Percentiles rank a stretch among this genome's conserved stretches.
phyloP scores from a whole-genome alignment of 1,284 basidiomycete species.

The Porodaedalea pini region DNA sequence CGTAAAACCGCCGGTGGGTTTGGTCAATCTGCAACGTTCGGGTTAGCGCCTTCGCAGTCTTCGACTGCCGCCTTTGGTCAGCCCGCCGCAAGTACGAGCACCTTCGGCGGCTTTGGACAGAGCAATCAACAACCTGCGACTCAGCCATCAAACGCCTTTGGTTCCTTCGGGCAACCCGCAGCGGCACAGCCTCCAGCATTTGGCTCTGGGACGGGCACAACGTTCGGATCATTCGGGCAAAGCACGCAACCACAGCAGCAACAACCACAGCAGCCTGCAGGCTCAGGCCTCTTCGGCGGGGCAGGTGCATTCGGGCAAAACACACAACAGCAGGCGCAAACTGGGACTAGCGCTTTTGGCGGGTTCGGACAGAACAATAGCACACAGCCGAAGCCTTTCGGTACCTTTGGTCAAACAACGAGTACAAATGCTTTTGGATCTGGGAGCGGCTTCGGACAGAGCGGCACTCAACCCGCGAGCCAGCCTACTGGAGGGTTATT shows the following conservation, averaged over 20 bases:
- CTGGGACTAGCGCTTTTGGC: conserved; percentile 22
- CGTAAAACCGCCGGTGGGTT: conserved; percentile 32
- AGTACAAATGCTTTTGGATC: conserved; percentile 19
- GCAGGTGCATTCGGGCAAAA: conserved; percentile 39
- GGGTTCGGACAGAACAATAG: conserved; percentile 14
- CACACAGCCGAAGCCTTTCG: conserved; percentile 17
- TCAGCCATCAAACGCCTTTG: conserved; percentile 19
- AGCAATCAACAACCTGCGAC: conserved; percentile 30
- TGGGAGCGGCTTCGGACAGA: conserved; percentile 20
- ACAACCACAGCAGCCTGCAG: conserved; percentile 26
- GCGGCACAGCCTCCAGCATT: conserved; percentile 20
- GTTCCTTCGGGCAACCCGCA: conserved; percentile 31
- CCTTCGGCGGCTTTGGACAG: conserved; percentile 45
- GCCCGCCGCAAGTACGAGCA: conserved; percentile 29
- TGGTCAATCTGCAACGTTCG: conserved; percentile 29
- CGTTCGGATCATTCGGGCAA: conserved; percentile 42
- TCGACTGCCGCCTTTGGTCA: conserved; percentile 34
- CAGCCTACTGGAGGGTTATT: conserved; percentile 23
- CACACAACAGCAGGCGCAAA: conserved; percentile 24
- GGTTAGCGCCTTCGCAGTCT: conserved; percentile 29
- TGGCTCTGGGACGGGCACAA: conserved; percentile 19
- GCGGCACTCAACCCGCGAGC: conserved; percentile 15
- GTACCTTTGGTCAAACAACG: conserved; percentile 19
- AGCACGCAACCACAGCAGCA: conserved; percentile 26
- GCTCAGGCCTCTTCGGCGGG: conserved; percentile 14